Conservation (phyloP, 1,139 yeast genomes). For the Lodderomyces parapsilosis region DNA sequence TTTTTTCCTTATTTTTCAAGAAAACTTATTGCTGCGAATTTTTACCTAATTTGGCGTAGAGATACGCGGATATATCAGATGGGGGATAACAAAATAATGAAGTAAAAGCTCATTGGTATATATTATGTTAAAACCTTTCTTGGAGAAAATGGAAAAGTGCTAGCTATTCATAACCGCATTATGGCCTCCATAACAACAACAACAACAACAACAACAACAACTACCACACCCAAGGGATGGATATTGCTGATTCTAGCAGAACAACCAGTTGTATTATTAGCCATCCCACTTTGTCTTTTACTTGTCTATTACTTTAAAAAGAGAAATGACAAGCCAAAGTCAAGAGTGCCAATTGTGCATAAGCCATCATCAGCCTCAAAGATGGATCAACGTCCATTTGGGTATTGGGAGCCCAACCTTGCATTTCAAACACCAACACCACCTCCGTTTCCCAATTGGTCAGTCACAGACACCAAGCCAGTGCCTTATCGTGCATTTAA, state of each 20-base stretch:
- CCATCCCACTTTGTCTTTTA: constrained; percentile 2
- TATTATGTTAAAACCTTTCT: no score
- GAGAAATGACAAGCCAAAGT: constrained; percentile 1
- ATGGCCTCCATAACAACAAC: no score
- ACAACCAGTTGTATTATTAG: neutral
- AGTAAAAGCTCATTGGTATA: no score
- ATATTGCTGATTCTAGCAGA: neutral
- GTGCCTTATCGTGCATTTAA: constrained; percentile 63
- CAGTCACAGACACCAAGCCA: constrained; percentile 49
- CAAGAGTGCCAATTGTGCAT: neutral
- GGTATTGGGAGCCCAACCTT: constrained; percentile 52
- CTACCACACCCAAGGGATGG: neutral
- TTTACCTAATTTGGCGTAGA: constrained; percentile 9
- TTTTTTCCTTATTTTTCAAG: neutral
- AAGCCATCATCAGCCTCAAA: constrained; percentile 7
- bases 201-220: neutral
- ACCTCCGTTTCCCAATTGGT: constrained; percentile 48
- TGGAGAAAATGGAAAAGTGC: no score
- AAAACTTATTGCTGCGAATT: constrained; percentile 28
- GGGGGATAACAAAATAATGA: neutral
- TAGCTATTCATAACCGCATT: no score
- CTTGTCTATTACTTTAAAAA: constrained; percentile 2
- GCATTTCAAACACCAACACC: constrained; percentile 51
- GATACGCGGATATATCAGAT: constrained; percentile 3
- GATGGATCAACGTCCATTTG: constrained; percentile 22